Percentiles rank a stretch among this genome's conserved stretches.
Evolutionary conservation across 2,329 filamentous ascomycete species (phyloP).

Genomic region (Anisogramma anomala): DNA sequence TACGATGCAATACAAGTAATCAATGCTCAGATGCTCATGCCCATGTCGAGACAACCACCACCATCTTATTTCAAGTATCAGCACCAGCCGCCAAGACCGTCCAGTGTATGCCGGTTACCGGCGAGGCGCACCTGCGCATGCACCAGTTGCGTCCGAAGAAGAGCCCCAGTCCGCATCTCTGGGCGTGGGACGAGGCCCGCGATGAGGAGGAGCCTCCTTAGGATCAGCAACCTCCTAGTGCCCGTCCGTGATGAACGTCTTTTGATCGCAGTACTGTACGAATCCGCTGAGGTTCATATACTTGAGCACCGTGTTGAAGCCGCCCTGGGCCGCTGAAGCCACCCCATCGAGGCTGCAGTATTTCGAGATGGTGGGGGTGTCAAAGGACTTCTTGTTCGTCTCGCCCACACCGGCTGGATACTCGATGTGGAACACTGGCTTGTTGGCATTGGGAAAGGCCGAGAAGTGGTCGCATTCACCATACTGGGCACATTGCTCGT

Average conservation of each 20-base stretch:
- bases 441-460: slow-evolving; percentile 37
- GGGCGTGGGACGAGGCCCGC: too few relatives aligned
- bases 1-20: neutral
- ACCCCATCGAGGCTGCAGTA: slow-evolving; percentile 12
- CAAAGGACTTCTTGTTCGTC: slow-evolving; percentile 12
- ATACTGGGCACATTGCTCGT: slow-evolving; percentile 46
- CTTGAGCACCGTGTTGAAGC: slow-evolving; percentile 56
- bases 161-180: too few relatives aligned
- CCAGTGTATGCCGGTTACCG: neutral
- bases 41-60: neutral
- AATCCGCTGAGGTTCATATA: slow-evolving; percentile 52
- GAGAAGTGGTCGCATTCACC: slow-evolving; percentile 39
- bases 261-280: slow-evolving; percentile 43
- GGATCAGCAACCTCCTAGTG: too few relatives aligned
- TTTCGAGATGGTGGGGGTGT: slow-evolving; percentile 1
- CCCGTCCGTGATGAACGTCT: slow-evolving; percentile 15
- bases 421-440: slow-evolving; percentile 53
- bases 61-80: too few relatives aligned
- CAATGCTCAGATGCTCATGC: neutral
- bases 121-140: too few relatives aligned
- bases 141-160: too few relatives aligned
- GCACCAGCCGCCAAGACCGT: neutral
- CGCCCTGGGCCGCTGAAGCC: slow-evolving; percentile 19
- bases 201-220: too few relatives aligned
- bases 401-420: slow-evolving; percentile 37